Base-by-base conservation (phyloP, 2,329 filamentous ascomycete species). In the Hypoxylon sp. region DNA sequence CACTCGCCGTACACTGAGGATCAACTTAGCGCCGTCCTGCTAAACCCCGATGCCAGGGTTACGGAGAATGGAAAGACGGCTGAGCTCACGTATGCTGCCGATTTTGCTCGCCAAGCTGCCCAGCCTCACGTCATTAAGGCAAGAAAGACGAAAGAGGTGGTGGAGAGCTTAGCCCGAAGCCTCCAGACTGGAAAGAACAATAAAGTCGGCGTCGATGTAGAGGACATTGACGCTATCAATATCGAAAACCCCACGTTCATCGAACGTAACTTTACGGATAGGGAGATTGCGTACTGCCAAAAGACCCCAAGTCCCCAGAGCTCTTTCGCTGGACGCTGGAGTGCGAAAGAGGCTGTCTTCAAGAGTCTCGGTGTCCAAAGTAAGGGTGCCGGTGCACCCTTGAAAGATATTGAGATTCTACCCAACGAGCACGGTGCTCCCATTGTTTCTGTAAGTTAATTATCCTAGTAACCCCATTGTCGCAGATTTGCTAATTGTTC, bases 281-380 rank as follows among this genome's bases (percentile, higher is more conserved):
- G 86, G 55, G 96, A 99, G 83, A 92, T 95, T 75, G 86, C 88
- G 31, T 98, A 99, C 85, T 99, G 97, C 85, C 86, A 87, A 71
- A 89, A 91, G 77, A 91, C 93, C 14, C 84, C 94, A 5, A 91
- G 88, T 78, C 92, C 94, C 1, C 93, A 94, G 78, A 93, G 95
- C 73, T 97, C 94, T 57, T 99, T 98, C 82, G 94, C 95, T 4
- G 96, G 96, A 55, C 90, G 94, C 74, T 99, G 96, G 96, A 95
- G 92, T 76, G 96, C 96, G 37, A 99, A 99, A 85, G 96, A 99
- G 83, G 96, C 96, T 30, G 95, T 99, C 0, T 99, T 99, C 88
- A 99, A 99, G 89, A 94, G 93, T 40, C 86, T 99, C 13, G 94
- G 95, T 73, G 95, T 98, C 11, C 84, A 88, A 74, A 92, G 95